Base-by-base conservation (phyloP, 2,329 filamentous ascomycete genomes). In the Penicillium sp. region DNA sequence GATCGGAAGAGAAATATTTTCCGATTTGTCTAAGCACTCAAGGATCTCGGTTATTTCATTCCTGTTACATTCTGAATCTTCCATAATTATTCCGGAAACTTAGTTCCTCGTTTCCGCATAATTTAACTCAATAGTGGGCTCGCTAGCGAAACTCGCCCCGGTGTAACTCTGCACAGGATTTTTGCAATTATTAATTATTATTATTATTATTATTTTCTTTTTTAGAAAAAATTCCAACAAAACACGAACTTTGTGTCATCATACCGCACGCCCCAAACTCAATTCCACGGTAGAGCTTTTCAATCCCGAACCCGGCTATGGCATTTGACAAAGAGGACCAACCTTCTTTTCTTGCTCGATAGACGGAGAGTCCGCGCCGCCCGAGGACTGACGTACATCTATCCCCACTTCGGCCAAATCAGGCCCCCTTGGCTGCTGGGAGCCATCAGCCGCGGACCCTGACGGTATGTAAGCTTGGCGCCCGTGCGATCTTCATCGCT, bases 361-460 rank as follows among this genome's bases (percentile, higher is more conserved):
- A 49, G 33, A 53, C 37, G 51, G 60, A 46, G 60, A 55, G 49
- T 57, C 56, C 45, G 49, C 43, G 37, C 57, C 52, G 52, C 35
- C 42, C 46, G 52, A 27, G 29, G 22, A 52, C 59, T 63, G 61
- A 61, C 61, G 61, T 58, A 61, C 56, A 57, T 58, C 49, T 13
- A 42, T 39, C 56, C 33, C 56, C 48, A 61, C 51, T 45, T 21
- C 10, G 29, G 14, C 31, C 43, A 37, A 51, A 53, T 44, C 50
- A 49, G 22, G 13, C 31, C 21, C 22, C 37, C 19, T 24, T 24
- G 37, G 49, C 31, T 58, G 22, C 49, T 35, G 49, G 44, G 37
- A 44, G 60, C 52, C 57, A 61, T 56, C 57, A 63, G 47, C 60
- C 53, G 60, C 56, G 59, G 58, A 59, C 58, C 64, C 64, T 65